phyloP scores from a whole-genome alignment of 139 green algal genomes.

The Tetradesmus lagerheimii region DNA sequence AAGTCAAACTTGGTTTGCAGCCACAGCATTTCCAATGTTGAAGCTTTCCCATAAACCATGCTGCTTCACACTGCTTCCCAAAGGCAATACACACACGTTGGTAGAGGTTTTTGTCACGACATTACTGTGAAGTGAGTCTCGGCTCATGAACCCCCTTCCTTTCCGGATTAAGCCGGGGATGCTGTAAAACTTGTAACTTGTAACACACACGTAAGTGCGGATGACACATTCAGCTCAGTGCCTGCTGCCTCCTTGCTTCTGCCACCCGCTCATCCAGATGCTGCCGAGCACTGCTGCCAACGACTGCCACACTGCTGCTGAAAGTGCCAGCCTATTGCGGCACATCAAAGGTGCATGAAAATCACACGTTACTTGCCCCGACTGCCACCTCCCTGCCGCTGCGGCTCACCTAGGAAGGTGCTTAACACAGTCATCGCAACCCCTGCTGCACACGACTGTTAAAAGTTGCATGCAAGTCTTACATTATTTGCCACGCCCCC shows the following conservation, averaged over 20 bases:
- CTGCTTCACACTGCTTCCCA: too few species aligned
- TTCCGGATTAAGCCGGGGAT: too few species aligned
- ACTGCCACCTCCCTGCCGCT: neutral
- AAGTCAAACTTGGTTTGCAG: too few species aligned
- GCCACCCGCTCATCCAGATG: too few species aligned
- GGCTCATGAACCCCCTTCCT: too few species aligned
- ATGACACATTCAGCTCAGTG: neutral
- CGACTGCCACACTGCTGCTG: neutral
- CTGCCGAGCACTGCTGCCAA: neutral
- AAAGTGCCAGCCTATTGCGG: neutral
- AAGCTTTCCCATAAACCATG: too few species aligned
- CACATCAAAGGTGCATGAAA: neutral
- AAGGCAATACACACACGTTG: too few species aligned
- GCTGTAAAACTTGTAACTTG: too few species aligned
- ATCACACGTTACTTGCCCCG: neutral
- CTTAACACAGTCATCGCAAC: conserved; percentile 9
- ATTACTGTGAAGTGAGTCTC: too few species aligned
- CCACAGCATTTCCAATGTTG: too few species aligned
- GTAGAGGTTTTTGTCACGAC: too few species aligned
- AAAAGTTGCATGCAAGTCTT: neutral
- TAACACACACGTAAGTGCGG: neutral
- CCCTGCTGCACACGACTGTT: neutral
- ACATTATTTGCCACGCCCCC: neutral
- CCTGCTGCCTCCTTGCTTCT: neutral
- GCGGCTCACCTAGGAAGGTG: neutral